A percentile compares a stretch with the other conserved stretches of the same genome.
These are phyloP conservation scores for Coccinonectria pachysandricola DNA, from an alignment of 2,329 filamentous ascomycete genomes.

Conservation along the genomic window DNA sequence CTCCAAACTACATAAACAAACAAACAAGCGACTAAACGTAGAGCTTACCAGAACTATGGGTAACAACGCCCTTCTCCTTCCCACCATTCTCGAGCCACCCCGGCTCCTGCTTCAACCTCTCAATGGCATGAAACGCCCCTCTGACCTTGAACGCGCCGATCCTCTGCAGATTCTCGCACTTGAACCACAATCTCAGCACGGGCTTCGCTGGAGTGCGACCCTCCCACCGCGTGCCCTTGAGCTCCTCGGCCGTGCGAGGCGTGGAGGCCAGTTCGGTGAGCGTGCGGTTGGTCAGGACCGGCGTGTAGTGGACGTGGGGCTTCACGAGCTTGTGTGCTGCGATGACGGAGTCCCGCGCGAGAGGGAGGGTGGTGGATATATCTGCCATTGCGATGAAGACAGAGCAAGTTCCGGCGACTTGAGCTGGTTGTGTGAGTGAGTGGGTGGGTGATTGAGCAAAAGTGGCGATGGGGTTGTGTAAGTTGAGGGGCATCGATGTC, in stretches of 20 bases:
- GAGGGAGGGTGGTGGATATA: slow-evolving; percentile 44
- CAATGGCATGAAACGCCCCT: slow-evolving; percentile 80
- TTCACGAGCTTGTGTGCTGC: slow-evolving; percentile 64
- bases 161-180: slow-evolving; percentile 87
- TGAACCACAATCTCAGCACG: slow-evolving; percentile 72
- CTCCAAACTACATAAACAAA: no score
- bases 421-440: not conserved
- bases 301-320: slow-evolving; percentile 70
- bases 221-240: slow-evolving; percentile 46
- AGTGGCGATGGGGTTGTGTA: no score
- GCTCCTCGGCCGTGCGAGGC: slow-evolving; percentile 44
- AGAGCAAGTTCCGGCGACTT: no score
- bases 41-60: slow-evolving; percentile 75
- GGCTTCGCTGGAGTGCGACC: slow-evolving; percentile 51
- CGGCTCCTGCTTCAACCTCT: slow-evolving; percentile 52
- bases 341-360: slow-evolving; percentile 63
- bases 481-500: no score
- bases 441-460: not conserved
- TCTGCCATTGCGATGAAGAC: slow-evolving; percentile 40
- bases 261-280: slow-evolving; percentile 66
- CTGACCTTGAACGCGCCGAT: slow-evolving; percentile 89
- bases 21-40: no score
- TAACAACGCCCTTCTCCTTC: slow-evolving; percentile 62
- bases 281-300: slow-evolving; percentile 69
- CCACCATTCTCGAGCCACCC: slow-evolving; percentile 52